These are phyloP conservation scores for Moniliella sp. DNA, from an alignment of 1,284 basidiomycete species.

Conservation along the genomic window DNA sequence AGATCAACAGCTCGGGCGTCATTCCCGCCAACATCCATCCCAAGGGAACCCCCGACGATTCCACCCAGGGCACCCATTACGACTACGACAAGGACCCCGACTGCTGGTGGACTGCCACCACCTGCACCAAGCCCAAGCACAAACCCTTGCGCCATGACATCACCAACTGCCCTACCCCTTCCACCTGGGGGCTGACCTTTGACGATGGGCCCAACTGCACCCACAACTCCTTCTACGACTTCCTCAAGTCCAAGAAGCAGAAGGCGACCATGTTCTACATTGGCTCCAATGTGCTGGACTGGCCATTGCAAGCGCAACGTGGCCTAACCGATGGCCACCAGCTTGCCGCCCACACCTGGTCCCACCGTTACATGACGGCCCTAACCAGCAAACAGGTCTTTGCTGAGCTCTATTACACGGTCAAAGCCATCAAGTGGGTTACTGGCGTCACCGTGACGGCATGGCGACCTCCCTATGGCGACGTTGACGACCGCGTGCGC, in stretches of 20 bases:
- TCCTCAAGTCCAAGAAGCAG: constrained; percentile 36
- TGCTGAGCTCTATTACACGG: constrained; percentile 42
- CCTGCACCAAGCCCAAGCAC: constrained; percentile 27
- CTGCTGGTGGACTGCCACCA: constrained; percentile 25
- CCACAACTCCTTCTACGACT: constrained; percentile 41
- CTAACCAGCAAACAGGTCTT: constrained; percentile 39
- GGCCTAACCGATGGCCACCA: constrained; percentile 30
- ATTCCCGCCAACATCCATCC: no score
- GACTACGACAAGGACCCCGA: constrained; percentile 11
- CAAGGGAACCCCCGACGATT: no score
- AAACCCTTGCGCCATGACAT: constrained; percentile 32
- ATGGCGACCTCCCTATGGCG: constrained; percentile 36
- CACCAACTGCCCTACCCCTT: constrained; percentile 36
- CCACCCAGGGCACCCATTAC: no score
- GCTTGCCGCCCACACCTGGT: constrained; percentile 36
- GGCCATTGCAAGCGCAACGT: constrained; percentile 40
- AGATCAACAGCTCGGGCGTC: no score
- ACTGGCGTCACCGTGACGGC: constrained; percentile 38
- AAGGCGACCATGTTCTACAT: constrained; percentile 39
- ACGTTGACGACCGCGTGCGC: constrained; percentile 41
- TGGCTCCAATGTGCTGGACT: constrained; percentile 40
- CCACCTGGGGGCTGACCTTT: constrained; percentile 39
- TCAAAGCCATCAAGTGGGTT: constrained; percentile 38
- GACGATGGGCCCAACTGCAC: constrained; percentile 38
- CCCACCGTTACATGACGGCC: constrained; percentile 39